Base-by-base conservation (phyloP, 257 asterid species). In the Eucommia ulmoides region DNA sequence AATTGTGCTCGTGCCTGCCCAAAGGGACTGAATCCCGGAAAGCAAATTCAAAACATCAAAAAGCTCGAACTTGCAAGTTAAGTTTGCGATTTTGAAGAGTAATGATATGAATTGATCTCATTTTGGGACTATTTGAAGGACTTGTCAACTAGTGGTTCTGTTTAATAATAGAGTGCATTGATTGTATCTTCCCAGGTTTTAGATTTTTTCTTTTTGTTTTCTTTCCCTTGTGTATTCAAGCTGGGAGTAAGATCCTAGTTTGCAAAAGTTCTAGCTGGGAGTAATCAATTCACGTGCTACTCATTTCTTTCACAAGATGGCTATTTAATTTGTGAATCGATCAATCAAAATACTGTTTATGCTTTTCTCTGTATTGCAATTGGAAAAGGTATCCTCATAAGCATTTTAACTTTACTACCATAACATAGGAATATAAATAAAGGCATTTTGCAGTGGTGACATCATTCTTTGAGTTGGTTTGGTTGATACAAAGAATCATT, bases 1-100 rank as follows among this genome's bases (percentile, higher is more conserved):
- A 88, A 88, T 52, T 88, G 97, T 69, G 93, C 97, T 33, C 75
- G 81, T 69, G 97, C 93, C 52, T 88, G 97, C 67, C 95, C 95
- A 20, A 88, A 88, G 84, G 97, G 97, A 60, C 70, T 88, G 48
- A 88, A 88, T 66, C 97, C 95, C 0, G 97, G 92, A 17, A 66
- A 65, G 82, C 88, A 88, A 66, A 88, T 88, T 66, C 95, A 81
- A 67, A 88, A 88, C 62, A 88, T 88, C 81, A 88, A 88, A 81
- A 73, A 74, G 58, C 83, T 87, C 8, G 96, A 83, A 72, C 76
- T 69, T 47, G 23, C 70, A n/a, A 29, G 54, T 52, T 29, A n/a
- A n/a, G n/a, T 24, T 64, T 60, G 77, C 59, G 63, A 41, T 41
- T 59, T 23, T 46, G 51, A 55, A 24, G 42, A 46, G 19, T 15